Conservation (phyloP, 495 filamentous ascomycete species). For the Neurospora sp. region DNA sequence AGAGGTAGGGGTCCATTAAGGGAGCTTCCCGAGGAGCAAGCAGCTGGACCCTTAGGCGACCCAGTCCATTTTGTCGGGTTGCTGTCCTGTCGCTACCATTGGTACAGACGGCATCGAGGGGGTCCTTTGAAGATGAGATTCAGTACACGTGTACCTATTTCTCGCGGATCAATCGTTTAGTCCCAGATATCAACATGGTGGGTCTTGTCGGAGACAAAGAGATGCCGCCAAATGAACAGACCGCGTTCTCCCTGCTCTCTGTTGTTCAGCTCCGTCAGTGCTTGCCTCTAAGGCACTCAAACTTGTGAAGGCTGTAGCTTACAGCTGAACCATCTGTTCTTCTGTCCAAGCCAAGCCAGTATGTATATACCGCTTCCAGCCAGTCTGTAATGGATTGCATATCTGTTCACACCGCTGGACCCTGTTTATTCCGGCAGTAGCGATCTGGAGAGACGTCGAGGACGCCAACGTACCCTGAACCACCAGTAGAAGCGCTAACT, state of each 20-base stretch:
- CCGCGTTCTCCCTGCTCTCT: neutral
- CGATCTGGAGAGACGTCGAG: neutral
- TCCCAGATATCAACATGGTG: neutral
- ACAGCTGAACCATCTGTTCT: neutral
- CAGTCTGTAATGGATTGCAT: neutral
- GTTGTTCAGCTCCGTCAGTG: neutral
- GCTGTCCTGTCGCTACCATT: neutral
- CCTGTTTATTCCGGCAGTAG: neutral
- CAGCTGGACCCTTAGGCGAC: neutral
- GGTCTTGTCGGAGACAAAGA: neutral
- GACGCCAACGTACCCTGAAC: neutral
- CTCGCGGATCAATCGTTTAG: neutral
- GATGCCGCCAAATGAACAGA: neutral
- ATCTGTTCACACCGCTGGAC: neutral
- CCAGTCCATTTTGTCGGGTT: neutral
- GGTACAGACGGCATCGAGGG: neutral
- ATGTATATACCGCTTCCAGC: neutral
- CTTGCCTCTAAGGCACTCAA: neutral
- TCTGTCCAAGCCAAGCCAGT: neutral
- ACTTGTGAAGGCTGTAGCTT: neutral
- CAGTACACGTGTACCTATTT: no score
- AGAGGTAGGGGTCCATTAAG: neutral
- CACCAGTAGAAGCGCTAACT: neutral
- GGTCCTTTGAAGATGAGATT: neutral
- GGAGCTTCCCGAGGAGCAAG: neutral